phyloP scores from a whole-genome alignment of 73 alveolate genomes.

The Paramecium pentaurelia region DNA sequence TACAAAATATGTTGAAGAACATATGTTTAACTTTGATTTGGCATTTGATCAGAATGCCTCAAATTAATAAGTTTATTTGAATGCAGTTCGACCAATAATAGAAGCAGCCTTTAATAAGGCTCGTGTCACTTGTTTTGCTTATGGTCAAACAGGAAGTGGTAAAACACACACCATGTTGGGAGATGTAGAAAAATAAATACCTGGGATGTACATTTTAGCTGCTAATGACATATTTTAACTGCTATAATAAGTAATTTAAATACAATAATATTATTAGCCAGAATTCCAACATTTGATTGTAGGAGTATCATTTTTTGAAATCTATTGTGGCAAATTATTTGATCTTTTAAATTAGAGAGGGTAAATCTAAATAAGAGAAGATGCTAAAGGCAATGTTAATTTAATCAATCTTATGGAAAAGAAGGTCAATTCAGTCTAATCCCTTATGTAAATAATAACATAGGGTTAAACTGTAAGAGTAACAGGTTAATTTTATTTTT shows the following conservation, averaged over 20 bases:
- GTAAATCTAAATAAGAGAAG: slow-evolving; percentile 94
- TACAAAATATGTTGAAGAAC: slow-evolving; percentile 76
- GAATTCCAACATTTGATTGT: slow-evolving; percentile 74
- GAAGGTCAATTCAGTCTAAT: slow-evolving; percentile 70
- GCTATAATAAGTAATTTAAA: slow-evolving; percentile 69
- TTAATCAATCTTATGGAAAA: slow-evolving; percentile 91
- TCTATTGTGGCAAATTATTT: slow-evolving; percentile 98
- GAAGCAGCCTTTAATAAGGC: slow-evolving; percentile 85
- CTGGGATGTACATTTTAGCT: slow-evolving; percentile 99
- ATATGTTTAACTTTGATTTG: slow-evolving; percentile 84
- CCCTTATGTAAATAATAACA: slow-evolving; percentile 74
- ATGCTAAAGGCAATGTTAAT: slow-evolving; percentile 96
- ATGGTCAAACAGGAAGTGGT: slow-evolving; percentile 97
- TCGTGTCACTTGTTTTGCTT: slow-evolving; percentile 94
- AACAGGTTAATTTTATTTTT: not conserved
- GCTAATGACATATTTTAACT: slow-evolving; percentile 89
- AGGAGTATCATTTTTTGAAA: slow-evolving; percentile 97
- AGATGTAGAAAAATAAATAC: slow-evolving; percentile 78
- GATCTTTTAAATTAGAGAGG: slow-evolving; percentile 95
- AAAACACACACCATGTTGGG: slow-evolving; percentile 99
- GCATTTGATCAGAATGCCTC: slow-evolving; percentile 73
- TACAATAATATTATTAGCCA: slow-evolving; percentile 42
- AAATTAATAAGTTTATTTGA: slow-evolving; percentile 62
- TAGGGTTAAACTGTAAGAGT: slow-evolving; percentile 70
- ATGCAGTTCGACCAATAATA: slow-evolving; percentile 78